phyloP scores from a whole-genome alignment of 345 rosid species.

The Syzygium jambos region DNA sequence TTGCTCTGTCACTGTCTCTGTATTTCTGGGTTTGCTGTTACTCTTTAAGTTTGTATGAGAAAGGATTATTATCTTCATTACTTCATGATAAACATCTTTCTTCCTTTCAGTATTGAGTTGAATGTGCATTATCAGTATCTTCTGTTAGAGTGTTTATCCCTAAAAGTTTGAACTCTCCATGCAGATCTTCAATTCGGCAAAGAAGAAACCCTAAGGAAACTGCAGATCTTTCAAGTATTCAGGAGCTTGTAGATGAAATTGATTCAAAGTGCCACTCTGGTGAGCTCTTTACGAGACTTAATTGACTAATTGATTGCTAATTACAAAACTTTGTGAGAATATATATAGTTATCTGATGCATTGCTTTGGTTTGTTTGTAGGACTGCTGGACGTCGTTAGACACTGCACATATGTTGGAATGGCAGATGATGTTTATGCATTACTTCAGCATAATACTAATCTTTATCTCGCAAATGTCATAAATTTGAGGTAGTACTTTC shows the following conservation, averaged over 20 bases:
- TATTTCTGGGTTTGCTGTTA: not conserved
- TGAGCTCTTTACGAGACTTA: conserved; percentile 12
- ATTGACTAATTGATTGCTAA: not conserved
- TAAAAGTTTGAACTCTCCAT: conserved; percentile 1
- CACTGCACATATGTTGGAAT: conserved; percentile 89
- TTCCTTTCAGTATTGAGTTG: not conserved
- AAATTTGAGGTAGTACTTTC: conserved; percentile 57
- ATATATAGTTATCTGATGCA: not conserved
- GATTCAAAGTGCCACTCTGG: conserved; percentile 67
- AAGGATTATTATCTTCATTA: not conserved
- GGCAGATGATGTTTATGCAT: conserved; percentile 87
- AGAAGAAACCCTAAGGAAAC: conserved; percentile 91
- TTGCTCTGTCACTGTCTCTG: not conserved
- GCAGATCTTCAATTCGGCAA: conserved; percentile 70
- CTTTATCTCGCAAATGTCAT: conserved; percentile 87
- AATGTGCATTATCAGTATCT: not conserved
- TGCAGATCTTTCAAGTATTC: conserved; percentile 89
- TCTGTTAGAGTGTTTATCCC: not conserved
- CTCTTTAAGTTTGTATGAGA: not conserved
- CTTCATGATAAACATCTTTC: not conserved
- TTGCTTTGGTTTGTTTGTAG: conserved; percentile 26
- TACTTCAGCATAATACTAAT: conserved; percentile 81
- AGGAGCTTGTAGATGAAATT: conserved; percentile 59
- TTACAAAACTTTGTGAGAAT: not conserved
- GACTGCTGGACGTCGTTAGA: conserved; percentile 65